These are phyloP conservation scores for Colletotrichum destructivum DNA, from an alignment of 2,329 filamentous ascomycete genomes.

Conservation along the genomic window DNA sequence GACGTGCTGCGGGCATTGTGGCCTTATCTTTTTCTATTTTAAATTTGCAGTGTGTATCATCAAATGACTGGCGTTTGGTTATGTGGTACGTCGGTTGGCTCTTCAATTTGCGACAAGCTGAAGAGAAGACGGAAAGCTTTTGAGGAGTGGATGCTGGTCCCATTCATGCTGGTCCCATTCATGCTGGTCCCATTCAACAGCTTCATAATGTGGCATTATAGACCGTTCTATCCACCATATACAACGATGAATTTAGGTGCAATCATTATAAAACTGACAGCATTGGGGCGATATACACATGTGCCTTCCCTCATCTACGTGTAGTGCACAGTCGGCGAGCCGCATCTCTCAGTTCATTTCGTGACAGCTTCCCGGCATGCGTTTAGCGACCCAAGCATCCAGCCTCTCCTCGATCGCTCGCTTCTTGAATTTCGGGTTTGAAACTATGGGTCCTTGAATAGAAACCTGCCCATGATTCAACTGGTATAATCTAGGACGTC, in stretches of 20 bases:
- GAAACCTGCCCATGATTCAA: constrained; percentile 58
- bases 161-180: too few relatives aligned
- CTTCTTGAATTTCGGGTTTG: constrained; percentile 47
- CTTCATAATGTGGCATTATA: constrained; percentile 43
- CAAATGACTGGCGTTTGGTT: constrained; percentile 26
- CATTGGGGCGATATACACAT: not conserved
- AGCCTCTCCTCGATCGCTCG: constrained; percentile 49
- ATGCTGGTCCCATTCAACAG: constrained; percentile 14
- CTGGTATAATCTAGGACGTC: constrained; percentile 43
- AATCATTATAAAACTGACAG: not conserved
- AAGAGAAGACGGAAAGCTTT: constrained; percentile 8
- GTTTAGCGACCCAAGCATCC: constrained; percentile 53
- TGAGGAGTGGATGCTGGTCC: not conserved
- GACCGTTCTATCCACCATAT: constrained; percentile 41
- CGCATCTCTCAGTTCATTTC: constrained; percentile 63
- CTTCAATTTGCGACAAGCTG: not conserved
- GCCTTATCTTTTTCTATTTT: not conserved
- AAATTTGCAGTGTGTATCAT: constrained; percentile 20
- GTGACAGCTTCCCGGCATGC: constrained; percentile 48
- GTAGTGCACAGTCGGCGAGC: constrained; percentile 70
- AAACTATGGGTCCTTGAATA: constrained; percentile 22
- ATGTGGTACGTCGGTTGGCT: constrained; percentile 3
- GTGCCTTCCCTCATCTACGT: constrained; percentile 61
- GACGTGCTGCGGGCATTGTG: not conserved
- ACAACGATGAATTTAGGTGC: constrained; percentile 13